phyloP scores from a whole-genome alignment of 495 filamentous ascomycete species.

The Aspergillus sparsus region DNA sequence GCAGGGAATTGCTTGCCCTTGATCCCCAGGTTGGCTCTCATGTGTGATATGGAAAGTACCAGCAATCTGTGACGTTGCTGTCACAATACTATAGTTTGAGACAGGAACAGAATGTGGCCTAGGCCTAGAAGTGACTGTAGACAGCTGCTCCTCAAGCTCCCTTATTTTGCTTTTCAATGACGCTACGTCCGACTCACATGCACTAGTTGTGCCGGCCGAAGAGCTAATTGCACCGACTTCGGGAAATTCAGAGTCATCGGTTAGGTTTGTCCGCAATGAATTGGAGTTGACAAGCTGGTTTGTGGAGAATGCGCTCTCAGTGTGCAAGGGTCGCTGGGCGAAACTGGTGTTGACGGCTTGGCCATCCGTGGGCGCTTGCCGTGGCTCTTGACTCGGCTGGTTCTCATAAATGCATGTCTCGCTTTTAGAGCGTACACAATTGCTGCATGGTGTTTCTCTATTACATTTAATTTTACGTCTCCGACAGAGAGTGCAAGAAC shows the following conservation, averaged over 20 bases:
- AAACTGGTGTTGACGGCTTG: background rate
- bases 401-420: conserved; percentile 45
- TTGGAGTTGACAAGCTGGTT: background rate
- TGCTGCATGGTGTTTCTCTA: conserved; percentile 51
- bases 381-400: conserved; percentile 12
- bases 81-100: conserved; percentile 30
- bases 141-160: conserved; percentile 50
- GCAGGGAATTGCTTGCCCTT: conserved; percentile 29
- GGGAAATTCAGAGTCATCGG: conserved; percentile 2
- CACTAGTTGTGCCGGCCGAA: conserved; percentile 34
- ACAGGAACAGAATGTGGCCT: conserved; percentile 13
- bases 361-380: conserved; percentile 16
- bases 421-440: conserved; percentile 50
- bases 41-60: conserved; percentile 33
- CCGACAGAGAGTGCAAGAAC: conserved; percentile 50
- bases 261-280: conserved; percentile 2
- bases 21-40: conserved; percentile 26
- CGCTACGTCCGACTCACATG: conserved; percentile 38
- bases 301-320: background rate
- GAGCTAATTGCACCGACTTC: conserved; percentile 24
- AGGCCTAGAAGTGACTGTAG: conserved; percentile 19
- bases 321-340: background rate
- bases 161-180: conserved; percentile 38
- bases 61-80: conserved; percentile 26
- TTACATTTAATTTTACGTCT: conserved; percentile 54